A percentile compares a stretch with the other conserved stretches of the same genome.
phyloP scores from a whole-genome alignment of 345 rosid genomes.

The Chamaenerion angustifolium region DNA sequence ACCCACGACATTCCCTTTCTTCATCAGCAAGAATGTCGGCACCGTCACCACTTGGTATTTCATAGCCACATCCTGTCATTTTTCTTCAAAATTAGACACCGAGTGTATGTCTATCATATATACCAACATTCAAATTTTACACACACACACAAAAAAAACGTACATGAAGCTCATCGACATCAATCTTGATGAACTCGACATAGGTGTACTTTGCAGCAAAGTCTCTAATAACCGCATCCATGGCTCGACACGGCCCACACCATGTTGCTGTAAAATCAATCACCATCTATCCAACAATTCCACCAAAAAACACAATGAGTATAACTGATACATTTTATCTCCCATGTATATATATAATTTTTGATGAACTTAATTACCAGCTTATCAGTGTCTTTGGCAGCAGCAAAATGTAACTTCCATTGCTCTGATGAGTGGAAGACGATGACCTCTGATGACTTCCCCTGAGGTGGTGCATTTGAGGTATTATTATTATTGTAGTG shows the following conservation, averaged over 20 bases:
- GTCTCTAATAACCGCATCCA: slow-evolving; percentile 41
- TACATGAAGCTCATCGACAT: slow-evolving; percentile 49
- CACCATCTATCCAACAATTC: slow-evolving; percentile 33
- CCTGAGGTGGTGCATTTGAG: too few species aligned
- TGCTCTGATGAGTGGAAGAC: too few species aligned
- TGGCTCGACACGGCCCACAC: slow-evolving; percentile 63
- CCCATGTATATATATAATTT: too few species aligned
- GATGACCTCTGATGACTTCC: too few species aligned
- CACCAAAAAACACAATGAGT: too few species aligned
- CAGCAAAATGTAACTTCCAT: too few species aligned
- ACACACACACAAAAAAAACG: neutral
- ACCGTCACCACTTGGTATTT: slow-evolving; percentile 24
- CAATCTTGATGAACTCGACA: slow-evolving; percentile 60
- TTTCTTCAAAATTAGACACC: neutral
- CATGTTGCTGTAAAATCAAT: slow-evolving; percentile 63
- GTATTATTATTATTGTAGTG: too few species aligned
- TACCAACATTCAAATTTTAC: neutral
- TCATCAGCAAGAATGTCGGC: slow-evolving; percentile 50
- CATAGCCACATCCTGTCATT: slow-evolving; percentile 29
- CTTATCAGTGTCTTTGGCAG: too few species aligned
- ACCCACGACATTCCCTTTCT: slow-evolving; percentile 47
- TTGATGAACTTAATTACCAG: too few species aligned
- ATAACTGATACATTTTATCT: too few species aligned
- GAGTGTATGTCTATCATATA: too few species aligned
- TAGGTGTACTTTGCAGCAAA: slow-evolving; percentile 40